These are phyloP conservation scores for Salix koriyanagi DNA, from an alignment of 345 rosid genomes.

Conservation along the genomic window DNA sequence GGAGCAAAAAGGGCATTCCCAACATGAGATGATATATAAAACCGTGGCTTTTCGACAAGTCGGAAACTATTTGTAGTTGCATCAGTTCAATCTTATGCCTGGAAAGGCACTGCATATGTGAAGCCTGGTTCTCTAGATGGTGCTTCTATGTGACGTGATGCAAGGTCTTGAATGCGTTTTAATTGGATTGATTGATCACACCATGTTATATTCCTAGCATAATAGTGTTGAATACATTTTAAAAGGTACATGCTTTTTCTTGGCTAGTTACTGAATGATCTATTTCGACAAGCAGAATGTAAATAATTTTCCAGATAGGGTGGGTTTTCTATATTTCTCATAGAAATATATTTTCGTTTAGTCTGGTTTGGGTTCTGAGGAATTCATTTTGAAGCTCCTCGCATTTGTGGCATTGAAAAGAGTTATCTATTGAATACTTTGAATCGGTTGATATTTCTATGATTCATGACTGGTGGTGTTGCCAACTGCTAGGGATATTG, in stretches of 20 bases:
- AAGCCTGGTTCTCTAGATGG: background rate
- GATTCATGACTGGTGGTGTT: background rate
- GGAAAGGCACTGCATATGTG: background rate
- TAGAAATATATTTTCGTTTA: no score
- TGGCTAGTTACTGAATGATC: background rate
- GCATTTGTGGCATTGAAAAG: background rate
- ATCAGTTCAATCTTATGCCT: background rate
- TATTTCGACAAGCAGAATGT: background rate
- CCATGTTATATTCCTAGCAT: background rate
- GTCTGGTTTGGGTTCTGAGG: background rate
- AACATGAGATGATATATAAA: background rate
- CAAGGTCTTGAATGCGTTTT: background rate
- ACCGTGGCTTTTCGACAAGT: background rate
- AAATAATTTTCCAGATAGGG: background rate
- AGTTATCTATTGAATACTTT: background rate
- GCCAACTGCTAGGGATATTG: background rate
- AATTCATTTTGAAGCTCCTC: background rate
- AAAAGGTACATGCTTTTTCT: background rate
- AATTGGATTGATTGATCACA: background rate
- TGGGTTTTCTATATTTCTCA: background rate
- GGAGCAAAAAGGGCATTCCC: background rate
- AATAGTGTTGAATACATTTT: background rate
- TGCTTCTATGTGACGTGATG: background rate
- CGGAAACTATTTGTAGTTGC: background rate
- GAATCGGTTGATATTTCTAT: background rate